phyloP scores from a whole-genome alignment of 768 basidiomycete genomes.

The Fomitopsis pulvina region DNA sequence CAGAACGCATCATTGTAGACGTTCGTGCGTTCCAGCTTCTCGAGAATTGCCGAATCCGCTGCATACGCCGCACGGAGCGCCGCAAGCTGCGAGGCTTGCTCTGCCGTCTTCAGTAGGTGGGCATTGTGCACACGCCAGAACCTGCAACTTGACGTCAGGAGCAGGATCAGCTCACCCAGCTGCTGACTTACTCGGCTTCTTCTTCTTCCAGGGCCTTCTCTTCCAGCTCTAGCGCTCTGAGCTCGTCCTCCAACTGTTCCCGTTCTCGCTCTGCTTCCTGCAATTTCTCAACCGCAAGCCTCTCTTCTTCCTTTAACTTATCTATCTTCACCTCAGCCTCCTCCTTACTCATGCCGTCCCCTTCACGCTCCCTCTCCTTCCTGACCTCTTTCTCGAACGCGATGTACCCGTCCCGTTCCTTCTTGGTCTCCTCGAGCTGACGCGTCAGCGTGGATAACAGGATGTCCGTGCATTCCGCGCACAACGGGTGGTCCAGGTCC shows the following conservation, averaged over 20 bases:
- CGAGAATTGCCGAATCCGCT: slow-evolving; percentile 67
- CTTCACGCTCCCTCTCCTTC: slow-evolving; percentile 73
- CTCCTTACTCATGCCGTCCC: slow-evolving; percentile 50
- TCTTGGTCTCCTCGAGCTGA: slow-evolving; percentile 85
- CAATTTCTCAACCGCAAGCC: slow-evolving; percentile 64
- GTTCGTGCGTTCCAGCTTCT: slow-evolving; percentile 85
- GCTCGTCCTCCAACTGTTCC: slow-evolving; percentile 66
- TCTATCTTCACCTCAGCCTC: slow-evolving; percentile 71
- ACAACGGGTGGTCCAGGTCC: slow-evolving; percentile 89
- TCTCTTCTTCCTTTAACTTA: slow-evolving; percentile 63
- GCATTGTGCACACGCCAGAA: slow-evolving; percentile 82
- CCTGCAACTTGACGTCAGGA: slow-evolving; percentile 30
- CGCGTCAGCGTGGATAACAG: slow-evolving; percentile 68
- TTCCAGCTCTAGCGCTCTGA: slow-evolving; percentile 64
- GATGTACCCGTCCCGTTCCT: slow-evolving; percentile 88
- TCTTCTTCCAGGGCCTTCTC: slow-evolving; percentile 76
- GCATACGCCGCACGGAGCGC: slow-evolving; percentile 74
- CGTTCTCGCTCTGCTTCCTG: slow-evolving; percentile 72
- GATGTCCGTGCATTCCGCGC: slow-evolving; percentile 87
- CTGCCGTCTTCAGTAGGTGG: slow-evolving; percentile 56
- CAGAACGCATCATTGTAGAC: slow-evolving; percentile 96
- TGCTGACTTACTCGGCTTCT: slow-evolving; percentile 63
- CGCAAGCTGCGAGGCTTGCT: slow-evolving; percentile 63
- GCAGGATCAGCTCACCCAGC: neutral
- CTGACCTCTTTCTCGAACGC: slow-evolving; percentile 86